Percentiles rank a stretch among this genome's conserved stretches.
These are phyloP conservation scores for Aspergillus japonicus DNA, from an alignment of 2,329 filamentous ascomycete genomes.

Conservation along the genomic window DNA sequence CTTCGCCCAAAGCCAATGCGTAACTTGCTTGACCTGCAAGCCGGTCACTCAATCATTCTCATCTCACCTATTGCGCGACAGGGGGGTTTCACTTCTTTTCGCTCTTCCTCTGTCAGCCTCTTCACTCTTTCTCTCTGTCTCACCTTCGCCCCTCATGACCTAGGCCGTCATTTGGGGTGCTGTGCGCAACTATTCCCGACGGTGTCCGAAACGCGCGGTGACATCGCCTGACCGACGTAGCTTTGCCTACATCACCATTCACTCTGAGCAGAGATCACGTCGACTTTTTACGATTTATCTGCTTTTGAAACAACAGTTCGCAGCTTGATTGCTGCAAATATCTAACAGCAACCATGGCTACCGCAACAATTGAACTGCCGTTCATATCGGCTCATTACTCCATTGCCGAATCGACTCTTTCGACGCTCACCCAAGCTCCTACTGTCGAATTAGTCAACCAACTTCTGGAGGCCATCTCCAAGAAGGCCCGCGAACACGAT, in stretches of 20 bases:
- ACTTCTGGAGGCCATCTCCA: slow-evolving; percentile 71
- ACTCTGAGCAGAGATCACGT: background rate
- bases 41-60: slow-evolving; percentile 4
- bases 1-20: slow-evolving; percentile 12
- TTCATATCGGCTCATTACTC: slow-evolving; percentile 60
- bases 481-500: slow-evolving; percentile 80
- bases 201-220: background rate
- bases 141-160: slow-evolving; percentile 17
- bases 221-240: background rate
- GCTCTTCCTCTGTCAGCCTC: slow-evolving; percentile 15
- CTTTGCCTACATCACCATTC: background rate
- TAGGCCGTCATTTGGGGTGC: slow-evolving; percentile 16
- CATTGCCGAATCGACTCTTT: slow-evolving; percentile 56
- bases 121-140: slow-evolving; percentile 8
- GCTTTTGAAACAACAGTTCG: background rate
- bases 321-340: slow-evolving; percentile 18
- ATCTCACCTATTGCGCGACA: slow-evolving; percentile 10
- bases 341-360: slow-evolving; percentile 50
- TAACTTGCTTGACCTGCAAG: slow-evolving; percentile 2
- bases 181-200: slow-evolving; percentile 16
- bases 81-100: slow-evolving; percentile 6
- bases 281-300: background rate
- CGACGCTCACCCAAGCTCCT: slow-evolving; percentile 56
- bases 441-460: slow-evolving; percentile 75
- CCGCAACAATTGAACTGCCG: slow-evolving; percentile 55